Evolutionary conservation across 208 protist species (phyloP), one percentile per base, ranked within the genome.

Genomic region (Leishmania aethiopica): DNA sequence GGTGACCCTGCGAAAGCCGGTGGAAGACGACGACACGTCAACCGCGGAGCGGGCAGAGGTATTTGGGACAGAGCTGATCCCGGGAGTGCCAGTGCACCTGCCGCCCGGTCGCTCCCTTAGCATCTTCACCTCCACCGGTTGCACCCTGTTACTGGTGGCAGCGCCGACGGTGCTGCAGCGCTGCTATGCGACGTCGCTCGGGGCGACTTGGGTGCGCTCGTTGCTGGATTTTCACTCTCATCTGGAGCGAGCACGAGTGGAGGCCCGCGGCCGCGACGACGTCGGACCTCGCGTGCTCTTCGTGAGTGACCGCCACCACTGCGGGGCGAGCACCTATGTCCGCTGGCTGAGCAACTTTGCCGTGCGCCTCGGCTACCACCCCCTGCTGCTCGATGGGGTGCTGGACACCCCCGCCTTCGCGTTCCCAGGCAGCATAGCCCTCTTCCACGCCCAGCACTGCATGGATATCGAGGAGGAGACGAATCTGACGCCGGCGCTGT

Each of bases 101-200:
- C 92, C 90, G 40, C 77, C 79, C 0, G 83, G 76, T 15, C 79
- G 85, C n/a, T 87, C 76, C 13, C 69, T 92, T 60, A 78, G 79
- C 60, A 79, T 94, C n/a, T 96, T 93, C 80, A 90, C 89, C 49
- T 82, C 85, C 19, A 91, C 91, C 6, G 92, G 92, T 15, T 94
- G 91, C 84, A 89, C 86, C n/a, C 60, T 94, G 72, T 51, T 72
- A 0, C 74, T 95, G 49, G 40, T 82, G 19, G 90, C 89, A 10
- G 77, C 88, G 3, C 78, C 86, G 19, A 75, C 78, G 19, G 88
- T 91, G n/a, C 86, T 92, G 71, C 90, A 93, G 84, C 77, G 81
- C 11, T 87, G 79, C 78, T 92, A 87, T 66, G 89, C 81, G 37
- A 94, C 92, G 8, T 76, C 81, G 66, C 75, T 80, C 25, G 88